phyloP scores from a whole-genome alignment of 1,284 basidiomycete genomes.

The Stygiomarasmius scandens region DNA sequence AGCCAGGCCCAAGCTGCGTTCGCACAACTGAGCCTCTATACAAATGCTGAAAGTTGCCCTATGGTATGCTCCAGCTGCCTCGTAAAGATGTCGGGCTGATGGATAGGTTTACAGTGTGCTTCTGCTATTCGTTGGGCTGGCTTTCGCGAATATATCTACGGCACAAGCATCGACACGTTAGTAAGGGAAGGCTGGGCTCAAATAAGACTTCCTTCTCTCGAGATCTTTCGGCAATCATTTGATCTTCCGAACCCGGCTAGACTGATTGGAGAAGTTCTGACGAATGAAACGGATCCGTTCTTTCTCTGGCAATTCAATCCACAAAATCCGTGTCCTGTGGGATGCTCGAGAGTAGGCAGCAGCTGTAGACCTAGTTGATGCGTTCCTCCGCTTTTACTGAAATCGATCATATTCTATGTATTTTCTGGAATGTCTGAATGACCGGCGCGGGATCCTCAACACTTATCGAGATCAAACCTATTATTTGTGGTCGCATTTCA shows the following conservation, averaged over 20 bases:
- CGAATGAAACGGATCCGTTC: slow-evolving; percentile 23
- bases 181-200: slow-evolving; percentile 21
- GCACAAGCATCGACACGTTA: slow-evolving; percentile 21
- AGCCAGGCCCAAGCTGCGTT: slow-evolving; percentile 17
- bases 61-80: slow-evolving; percentile 13
- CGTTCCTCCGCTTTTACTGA: no score
- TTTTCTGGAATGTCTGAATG: no score
- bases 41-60: slow-evolving; percentile 25
- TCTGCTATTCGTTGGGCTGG: slow-evolving; percentile 25
- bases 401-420: no score
- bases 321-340: slow-evolving; percentile 18
- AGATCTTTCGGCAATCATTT: slow-evolving; percentile 19
- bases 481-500: no score
- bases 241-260: slow-evolving; percentile 14
- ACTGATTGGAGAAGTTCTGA: slow-evolving; percentile 20
- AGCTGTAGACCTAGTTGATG: no score
- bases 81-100: not conserved
- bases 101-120: slow-evolving; percentile 15
- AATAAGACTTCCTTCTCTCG: slow-evolving; percentile 18
- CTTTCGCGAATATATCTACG: slow-evolving; percentile 25
- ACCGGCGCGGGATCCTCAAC: no score
- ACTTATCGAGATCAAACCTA: no score
- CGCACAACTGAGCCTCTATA: slow-evolving; percentile 9
- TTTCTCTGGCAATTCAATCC: slow-evolving; percentile 24
- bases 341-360: slow-evolving; percentile 15